Percentiles rank a stretch among this genome's conserved stretches.
These are phyloP conservation scores for Penicillium sumatraense DNA, from an alignment of 2,329 filamentous ascomycete genomes.

Conservation along the genomic window DNA sequence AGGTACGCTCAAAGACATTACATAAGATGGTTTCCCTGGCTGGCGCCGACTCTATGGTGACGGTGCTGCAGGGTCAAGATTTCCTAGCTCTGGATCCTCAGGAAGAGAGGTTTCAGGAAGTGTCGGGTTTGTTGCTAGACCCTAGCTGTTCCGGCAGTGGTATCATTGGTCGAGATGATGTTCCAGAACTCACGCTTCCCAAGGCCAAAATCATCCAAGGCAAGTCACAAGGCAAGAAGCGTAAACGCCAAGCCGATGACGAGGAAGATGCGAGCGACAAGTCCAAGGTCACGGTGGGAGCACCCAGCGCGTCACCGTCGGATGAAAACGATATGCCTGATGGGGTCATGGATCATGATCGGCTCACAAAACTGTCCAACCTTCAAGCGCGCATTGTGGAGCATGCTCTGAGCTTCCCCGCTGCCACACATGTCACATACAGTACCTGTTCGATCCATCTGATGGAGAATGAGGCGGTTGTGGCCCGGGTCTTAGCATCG, in stretches of 20 bases:
- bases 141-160: constrained; percentile 96
- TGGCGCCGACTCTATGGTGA: constrained; percentile 69
- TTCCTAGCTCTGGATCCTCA: constrained; percentile 77
- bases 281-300: constrained; percentile 9
- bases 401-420: constrained; percentile 82
- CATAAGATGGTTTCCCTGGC: constrained; percentile 83
- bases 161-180: constrained; percentile 85
- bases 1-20: constrained; percentile 70
- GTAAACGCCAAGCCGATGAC: constrained; percentile 42
- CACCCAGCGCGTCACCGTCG: constrained; percentile 25
- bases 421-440: constrained; percentile 78
- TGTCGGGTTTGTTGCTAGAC: constrained; percentile 83
- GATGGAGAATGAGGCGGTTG: constrained; percentile 87
- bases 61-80: constrained; percentile 75
- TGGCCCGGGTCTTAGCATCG: constrained; percentile 71
- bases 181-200: constrained; percentile 70
- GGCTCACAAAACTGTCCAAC: constrained; percentile 73
- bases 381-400: constrained; percentile 83
- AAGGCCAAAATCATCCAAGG: constrained; percentile 23
- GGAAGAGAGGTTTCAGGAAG: constrained; percentile 65
- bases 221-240: constrained; percentile 43
- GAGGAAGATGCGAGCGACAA: constrained; percentile 9
- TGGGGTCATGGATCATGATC: constrained; percentile 60
- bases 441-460: constrained; percentile 90
- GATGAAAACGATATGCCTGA: constrained; percentile 43